Evolutionary conservation across 306 rosid genomes (phyloP).

Genomic region (Fragaria nilgerrensis): DNA sequence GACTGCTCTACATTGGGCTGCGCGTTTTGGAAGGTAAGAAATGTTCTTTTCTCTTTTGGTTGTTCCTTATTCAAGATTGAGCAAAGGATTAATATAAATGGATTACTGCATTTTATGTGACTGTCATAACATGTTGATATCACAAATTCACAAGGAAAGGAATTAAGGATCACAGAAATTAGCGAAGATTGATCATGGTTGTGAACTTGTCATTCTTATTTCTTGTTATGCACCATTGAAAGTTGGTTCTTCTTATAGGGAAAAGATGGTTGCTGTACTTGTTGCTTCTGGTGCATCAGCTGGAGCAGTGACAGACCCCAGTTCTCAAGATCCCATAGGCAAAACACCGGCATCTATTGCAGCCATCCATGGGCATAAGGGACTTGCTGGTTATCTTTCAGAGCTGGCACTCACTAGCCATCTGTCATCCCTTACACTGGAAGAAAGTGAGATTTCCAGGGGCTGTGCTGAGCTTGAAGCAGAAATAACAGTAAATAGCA

Average conservation of each 20-base stretch:
- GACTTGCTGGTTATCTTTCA: conserved; percentile 96
- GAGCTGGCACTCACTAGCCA: conserved; percentile 82
- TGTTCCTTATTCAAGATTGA: background rate
- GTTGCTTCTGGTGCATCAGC: conserved; percentile 91
- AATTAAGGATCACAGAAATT: background rate
- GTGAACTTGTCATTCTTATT: background rate
- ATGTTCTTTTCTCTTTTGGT: background rate
- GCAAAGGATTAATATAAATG: background rate
- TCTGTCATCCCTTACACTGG: conserved; percentile 79
- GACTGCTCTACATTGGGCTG: conserved; percentile 99
- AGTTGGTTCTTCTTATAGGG: conserved; percentile 47
- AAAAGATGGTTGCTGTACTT: conserved; percentile 84
- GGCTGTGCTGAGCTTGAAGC: conserved; percentile 72
- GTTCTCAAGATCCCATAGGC: conserved; percentile 63
- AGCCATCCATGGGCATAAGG: conserved; percentile 65
- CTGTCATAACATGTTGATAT: background rate
- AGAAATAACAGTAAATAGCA: conserved; percentile 48
- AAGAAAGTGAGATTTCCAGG: conserved; percentile 59
- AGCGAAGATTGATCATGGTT: too few relatives aligned
- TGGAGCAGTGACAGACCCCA: conserved; percentile 97
- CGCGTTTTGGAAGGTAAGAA: conserved; percentile 87
- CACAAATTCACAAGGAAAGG: background rate
- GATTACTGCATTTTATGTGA: background rate
- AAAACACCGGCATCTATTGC: conserved; percentile 87
- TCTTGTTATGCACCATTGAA: background rate